Base-by-base conservation (phyloP, 768 basidiomycete genomes). In the Suillus occidentalis region DNA sequence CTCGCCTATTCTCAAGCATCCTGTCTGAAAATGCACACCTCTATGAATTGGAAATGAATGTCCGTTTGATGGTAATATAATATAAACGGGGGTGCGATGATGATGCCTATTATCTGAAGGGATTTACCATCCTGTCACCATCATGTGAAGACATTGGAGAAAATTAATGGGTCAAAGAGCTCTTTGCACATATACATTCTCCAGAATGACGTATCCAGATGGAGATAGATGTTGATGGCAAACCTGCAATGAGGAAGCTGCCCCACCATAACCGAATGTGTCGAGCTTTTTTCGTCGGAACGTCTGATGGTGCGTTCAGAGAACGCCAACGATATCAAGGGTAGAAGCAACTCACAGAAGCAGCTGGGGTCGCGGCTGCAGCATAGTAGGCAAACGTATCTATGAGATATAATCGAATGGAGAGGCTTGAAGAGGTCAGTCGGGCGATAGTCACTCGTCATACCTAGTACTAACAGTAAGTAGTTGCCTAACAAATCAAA, bases 341-440 rank as follows among this genome's bases (percentile, higher is more conserved):
- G 40, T 42, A 63, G 62, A 4, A 22, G 28, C 8, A 4, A 74
- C 81, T 60, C 70, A 89, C 88, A 12, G 88, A 79, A 43, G 86
- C 85, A 4, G 88, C 87, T 0, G 87, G 85, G 6, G 85, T 74
- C 1, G 89, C 89, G 66, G 84, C 87, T 13, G 89, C 89, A 39
- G 88, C 87, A 7, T 8, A 36, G 67, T 84, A 89, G 10, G 79
- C 79, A 77, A 90, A 91, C 0, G 88, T 81, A 73, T 91, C 89
- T 25, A 90, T 87, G 42, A 92, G 82, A 70, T 91, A 89, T 34
- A 90, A 76, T 71, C 84, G 83, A 59, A 90, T 89, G 0, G 88
- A 89, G 36, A 90, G 79, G 81, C 87, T 65, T 37, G 39, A 25
- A 64, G 60, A 63, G 59, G 31, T 57, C 36, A 61, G 60, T 20